Percentiles rank a stretch among this genome's conserved stretches.
phyloP scores from a whole-genome alignment of 495 filamentous ascomycete genomes.

The Neurospora cerealis region DNA sequence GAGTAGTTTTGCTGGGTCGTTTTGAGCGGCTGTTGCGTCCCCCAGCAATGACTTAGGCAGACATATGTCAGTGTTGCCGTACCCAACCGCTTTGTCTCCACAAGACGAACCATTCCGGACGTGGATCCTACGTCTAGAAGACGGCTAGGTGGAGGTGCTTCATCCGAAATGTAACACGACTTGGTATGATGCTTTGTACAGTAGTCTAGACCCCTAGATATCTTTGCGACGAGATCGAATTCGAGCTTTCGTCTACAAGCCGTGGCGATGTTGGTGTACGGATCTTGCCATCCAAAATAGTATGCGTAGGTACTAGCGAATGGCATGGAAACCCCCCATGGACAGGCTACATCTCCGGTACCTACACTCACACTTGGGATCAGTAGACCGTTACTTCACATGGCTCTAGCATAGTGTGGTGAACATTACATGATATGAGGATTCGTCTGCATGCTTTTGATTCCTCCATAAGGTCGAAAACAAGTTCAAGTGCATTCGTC shows the following conservation, averaged over 20 bases:
- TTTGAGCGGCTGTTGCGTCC: not conserved
- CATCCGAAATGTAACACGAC: not conserved
- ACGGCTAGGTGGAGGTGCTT: not conserved
- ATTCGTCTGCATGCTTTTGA: not conserved
- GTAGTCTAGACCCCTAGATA: not conserved
- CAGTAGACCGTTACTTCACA: not conserved
- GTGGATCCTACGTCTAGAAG: not conserved
- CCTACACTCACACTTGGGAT: not conserved
- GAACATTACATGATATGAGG: not conserved
- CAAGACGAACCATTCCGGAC: not conserved
- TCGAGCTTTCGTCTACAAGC: accelerated
- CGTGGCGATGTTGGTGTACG: accelerated
- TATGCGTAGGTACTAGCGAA: accelerated
- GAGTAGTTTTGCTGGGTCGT: not conserved
- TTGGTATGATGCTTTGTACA: not conserved
- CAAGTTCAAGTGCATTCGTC: too few species aligned
- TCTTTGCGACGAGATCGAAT: not conserved
- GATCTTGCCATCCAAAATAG: not conserved
- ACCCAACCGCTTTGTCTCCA: not conserved
- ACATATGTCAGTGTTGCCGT: not conserved
- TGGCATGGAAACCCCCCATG: not conserved
- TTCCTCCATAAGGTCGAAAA: too few species aligned
- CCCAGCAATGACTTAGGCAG: slow-evolving; percentile 6
- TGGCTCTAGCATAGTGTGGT: not conserved
- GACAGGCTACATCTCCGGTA: not conserved